Percentiles rank a stretch among this genome's conserved stretches.
Evolutionary conservation across 176 grass and related monocot species (phyloP).

Genomic region (Aegilops tauschii): DNA sequence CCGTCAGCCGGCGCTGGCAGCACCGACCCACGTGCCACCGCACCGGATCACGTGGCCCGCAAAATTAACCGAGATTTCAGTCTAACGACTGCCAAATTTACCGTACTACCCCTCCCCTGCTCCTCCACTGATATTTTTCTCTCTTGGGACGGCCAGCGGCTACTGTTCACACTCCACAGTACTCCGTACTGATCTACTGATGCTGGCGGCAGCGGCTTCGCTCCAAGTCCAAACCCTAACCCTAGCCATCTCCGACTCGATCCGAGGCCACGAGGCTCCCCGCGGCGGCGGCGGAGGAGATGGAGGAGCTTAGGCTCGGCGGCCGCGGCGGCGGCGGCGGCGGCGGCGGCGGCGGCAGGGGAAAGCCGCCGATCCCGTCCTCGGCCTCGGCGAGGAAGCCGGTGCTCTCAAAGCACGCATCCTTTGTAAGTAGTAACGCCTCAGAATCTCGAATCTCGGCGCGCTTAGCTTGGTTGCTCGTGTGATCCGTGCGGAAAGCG

Average conservation of each 20-base stretch:
- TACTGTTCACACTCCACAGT: constrained; percentile 35
- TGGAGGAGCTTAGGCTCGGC: constrained; percentile 39
- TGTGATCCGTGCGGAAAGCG: constrained; percentile 21
- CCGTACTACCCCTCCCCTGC: not conserved
- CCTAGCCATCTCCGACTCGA: constrained; percentile 20
- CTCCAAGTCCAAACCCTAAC: constrained; percentile 35
- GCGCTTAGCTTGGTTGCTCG: not conserved
- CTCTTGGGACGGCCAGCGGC: not conserved
- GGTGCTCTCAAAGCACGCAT: constrained; percentile 59
- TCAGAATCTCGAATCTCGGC: not conserved
- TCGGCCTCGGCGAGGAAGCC: constrained; percentile 39
- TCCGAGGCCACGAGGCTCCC: not conserved
- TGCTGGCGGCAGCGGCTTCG: not conserved
- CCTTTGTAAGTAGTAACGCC: constrained; percentile 55
- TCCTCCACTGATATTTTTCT: not conserved
- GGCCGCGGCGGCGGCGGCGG: constrained; percentile 18
- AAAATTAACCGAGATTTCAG: not conserved
- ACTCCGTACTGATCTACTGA: not conserved
- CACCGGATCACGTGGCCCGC: not conserved
- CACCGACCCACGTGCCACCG: not conserved
- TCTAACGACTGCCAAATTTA: not conserved
- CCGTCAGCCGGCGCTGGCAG: not conserved
- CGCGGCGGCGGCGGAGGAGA: not conserved
- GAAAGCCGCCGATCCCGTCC: constrained; percentile 56
- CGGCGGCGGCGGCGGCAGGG: constrained; percentile 27